phyloP scores from a whole-genome alignment of 345 rosid genomes.

The Xanthoceras sorbifolium region DNA sequence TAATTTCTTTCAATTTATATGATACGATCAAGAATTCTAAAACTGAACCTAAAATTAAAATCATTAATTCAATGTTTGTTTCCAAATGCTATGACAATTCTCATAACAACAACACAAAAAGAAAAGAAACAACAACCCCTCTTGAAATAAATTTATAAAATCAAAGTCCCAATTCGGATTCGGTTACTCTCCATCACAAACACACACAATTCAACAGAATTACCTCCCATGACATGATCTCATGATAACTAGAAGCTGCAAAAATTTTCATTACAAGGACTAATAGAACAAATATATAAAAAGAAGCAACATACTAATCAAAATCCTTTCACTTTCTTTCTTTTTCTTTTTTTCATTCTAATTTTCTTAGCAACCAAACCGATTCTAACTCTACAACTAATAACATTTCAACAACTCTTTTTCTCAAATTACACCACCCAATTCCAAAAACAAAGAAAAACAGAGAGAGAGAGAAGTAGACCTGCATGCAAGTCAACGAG shows the following conservation, averaged over 20 bases:
- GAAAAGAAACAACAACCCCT: background rate
- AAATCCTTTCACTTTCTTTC: background rate
- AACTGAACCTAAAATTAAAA: too few relatives aligned
- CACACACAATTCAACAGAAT: background rate
- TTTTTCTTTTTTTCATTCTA: background rate
- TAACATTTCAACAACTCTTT: slow-evolving; percentile 9
- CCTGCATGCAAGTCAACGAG: slow-evolving; percentile 25
- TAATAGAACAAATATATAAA: background rate
- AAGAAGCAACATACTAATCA: background rate
- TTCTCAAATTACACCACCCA: background rate
- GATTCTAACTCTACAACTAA: too few relatives aligned
- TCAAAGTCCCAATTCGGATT: too few relatives aligned
- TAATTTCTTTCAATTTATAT: too few relatives aligned
- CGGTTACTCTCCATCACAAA: background rate
- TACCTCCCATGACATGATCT: background rate
- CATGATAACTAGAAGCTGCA: background rate
- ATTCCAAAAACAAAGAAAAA: too few relatives aligned
- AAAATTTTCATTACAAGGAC: background rate
- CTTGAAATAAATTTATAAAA: background rate
- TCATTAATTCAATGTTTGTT: background rate
- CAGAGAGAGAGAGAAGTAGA: background rate
- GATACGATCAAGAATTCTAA: too few relatives aligned
- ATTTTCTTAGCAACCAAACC: slow-evolving; percentile 10
- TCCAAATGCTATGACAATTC: background rate
- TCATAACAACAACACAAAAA: background rate